phyloP scores from a whole-genome alignment of 176 grass and related monocot genomes.

The Cenchrus americanus region DNA sequence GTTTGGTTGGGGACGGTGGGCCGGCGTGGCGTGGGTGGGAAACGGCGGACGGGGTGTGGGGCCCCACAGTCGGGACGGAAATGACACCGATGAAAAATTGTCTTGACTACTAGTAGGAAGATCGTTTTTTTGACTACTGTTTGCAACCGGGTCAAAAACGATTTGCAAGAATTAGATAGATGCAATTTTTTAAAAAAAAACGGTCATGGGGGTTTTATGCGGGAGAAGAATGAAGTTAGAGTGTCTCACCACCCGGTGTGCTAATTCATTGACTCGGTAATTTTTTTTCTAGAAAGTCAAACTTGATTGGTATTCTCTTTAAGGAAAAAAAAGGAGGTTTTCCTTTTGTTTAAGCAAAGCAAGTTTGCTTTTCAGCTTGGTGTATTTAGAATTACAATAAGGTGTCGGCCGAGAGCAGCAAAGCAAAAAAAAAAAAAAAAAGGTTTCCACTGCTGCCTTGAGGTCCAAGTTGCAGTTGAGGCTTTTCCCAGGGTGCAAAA shows the following conservation, averaged over 20 bases:
- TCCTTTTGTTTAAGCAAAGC: background rate
- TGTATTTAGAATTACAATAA: constrained; percentile 28
- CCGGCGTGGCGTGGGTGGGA: too few relatives aligned
- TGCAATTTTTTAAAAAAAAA: background rate
- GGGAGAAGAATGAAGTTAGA: constrained; percentile 24
- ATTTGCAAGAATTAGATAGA: background rate
- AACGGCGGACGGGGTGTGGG: too few relatives aligned
- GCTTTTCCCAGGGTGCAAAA: background rate
- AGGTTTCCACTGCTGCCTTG: background rate
- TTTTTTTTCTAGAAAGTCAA: background rate
- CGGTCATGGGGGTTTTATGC: background rate
- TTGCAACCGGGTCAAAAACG: constrained; percentile 18
- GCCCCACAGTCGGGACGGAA: too few relatives aligned
- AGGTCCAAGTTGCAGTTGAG: background rate
- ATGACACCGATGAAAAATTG: too few relatives aligned
- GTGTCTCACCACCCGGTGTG: background rate
- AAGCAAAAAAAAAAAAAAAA: too few relatives aligned
- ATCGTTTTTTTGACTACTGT: too few relatives aligned
- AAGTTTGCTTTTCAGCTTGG: background rate
- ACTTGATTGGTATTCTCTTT: too few relatives aligned
- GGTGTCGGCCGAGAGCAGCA: background rate
- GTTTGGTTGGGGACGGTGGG: too few relatives aligned
- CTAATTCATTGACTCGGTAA: background rate
- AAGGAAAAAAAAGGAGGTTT: too few relatives aligned
- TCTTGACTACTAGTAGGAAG: too few relatives aligned